Base-by-base conservation (phyloP, 495 filamentous ascomycete species). In the Aspergillus taichungensis region DNA sequence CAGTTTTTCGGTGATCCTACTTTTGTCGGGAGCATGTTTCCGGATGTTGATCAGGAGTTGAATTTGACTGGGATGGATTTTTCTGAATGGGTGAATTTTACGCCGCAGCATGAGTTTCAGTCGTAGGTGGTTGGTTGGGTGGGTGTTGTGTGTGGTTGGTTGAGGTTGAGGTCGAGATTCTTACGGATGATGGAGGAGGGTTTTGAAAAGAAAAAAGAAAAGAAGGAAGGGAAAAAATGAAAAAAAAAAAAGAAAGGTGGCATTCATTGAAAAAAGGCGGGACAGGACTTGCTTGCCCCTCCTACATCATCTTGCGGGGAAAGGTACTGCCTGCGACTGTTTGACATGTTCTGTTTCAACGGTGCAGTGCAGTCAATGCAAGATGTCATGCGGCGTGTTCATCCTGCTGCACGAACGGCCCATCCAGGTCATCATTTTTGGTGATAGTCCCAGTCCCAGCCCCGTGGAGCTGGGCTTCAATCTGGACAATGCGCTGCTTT, bases 401-500 rank as follows among this genome's bases (percentile, higher is more conserved):
- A 14, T 34, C 46, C 28, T 68, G 52, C 18, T 63, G 43, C 30
- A 45, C 51, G 18, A 47, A 42, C 3, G 65, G 56, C 43, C 61
- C 57, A 40, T 61, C 45, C 30, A 56, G 28, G n/a, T 50, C 51
- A 9, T 66, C 62, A 9, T 66, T 61, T 40, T 57, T 43, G 28
- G 53, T 51, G 11, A 18, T 13, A 6, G 40, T 34, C 18, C 53
- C 52, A 42, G 61, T 34, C 24, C 47, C 52, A 3, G 62, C 56
- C n/a, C 67, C 60, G 8, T 62, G 57, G 5, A 89, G 77, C 57
- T 87, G 82, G 40, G 69, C 66, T 58, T 86, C 83, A 58, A 89
- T 85, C 52, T 80, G 80, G 30, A 74, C 77, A 70, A 87, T 86
- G 28, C 82, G 72, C 61, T 84, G 75, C 39, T 81, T 78, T 52